These are phyloP conservation scores for Globisporangium okanoganense DNA, from an alignment of 352 stramenopile genomes.

Conservation along the genomic window DNA sequence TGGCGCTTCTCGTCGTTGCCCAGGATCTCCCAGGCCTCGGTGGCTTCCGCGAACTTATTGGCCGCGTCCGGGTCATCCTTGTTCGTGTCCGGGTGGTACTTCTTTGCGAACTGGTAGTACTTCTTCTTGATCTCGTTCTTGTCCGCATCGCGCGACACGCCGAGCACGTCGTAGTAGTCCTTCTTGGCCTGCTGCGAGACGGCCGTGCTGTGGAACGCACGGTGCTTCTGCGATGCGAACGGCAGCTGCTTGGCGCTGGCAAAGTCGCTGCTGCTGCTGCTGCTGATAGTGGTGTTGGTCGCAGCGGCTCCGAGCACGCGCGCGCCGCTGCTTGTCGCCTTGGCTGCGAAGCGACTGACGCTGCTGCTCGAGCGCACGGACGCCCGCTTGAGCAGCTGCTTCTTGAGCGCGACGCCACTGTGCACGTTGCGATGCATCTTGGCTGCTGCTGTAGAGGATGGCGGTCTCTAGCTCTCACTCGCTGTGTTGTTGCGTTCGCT, in stretches of 20 bases:
- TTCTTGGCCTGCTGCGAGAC: slow-evolving; percentile 64
- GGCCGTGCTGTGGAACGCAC: slow-evolving; percentile 71
- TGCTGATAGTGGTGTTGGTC: not conserved
- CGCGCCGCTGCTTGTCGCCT: slow-evolving; percentile 4
- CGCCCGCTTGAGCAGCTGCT: slow-evolving; percentile 11
- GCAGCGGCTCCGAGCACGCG: not conserved
- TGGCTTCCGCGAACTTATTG: slow-evolving; percentile 93
- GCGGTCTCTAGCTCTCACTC: not conserved
- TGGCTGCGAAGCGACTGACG: slow-evolving; percentile 9
- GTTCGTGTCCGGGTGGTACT: slow-evolving; percentile 98
- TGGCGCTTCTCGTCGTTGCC: slow-evolving; percentile 91
- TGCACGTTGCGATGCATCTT: slow-evolving; percentile 16
- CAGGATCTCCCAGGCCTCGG: slow-evolving; percentile 93
- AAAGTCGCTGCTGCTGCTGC: not conserved
- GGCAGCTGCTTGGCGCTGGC: not conserved
- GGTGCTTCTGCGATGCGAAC: slow-evolving; percentile 12
- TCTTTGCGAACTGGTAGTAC: slow-evolving; percentile 96
- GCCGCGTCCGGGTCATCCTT: slow-evolving; percentile 88
- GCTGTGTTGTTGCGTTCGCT: not conserved
- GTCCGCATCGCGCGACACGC: slow-evolving; percentile 80
- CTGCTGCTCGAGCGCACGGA: slow-evolving; percentile 10
- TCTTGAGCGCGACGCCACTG: slow-evolving; percentile 11
- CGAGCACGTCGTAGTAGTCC: slow-evolving; percentile 97
- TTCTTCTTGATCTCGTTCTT: slow-evolving; percentile 98
- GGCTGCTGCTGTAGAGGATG: not conserved